A percentile compares a stretch with the other conserved stretches of the same genome.
Evolutionary conservation across 768 basidiomycete genomes (phyloP).

Genomic region (Holtermannia corniformis): DNA sequence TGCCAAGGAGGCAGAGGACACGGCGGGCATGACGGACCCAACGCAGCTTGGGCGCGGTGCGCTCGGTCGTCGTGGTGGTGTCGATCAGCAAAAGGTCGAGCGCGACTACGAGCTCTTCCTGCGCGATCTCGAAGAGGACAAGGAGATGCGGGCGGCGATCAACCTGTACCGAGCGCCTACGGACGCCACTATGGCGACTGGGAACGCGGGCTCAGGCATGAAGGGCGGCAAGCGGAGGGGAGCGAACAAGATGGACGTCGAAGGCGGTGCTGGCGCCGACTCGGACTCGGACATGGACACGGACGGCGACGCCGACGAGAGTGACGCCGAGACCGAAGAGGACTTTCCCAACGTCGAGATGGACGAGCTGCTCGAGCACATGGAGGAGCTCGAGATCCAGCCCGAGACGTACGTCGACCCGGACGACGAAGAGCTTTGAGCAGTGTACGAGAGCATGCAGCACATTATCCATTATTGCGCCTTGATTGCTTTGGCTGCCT

Average conservation of each 20-base stretch:
- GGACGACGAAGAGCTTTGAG: too few species aligned
- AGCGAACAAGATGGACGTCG: slow-evolving; percentile 44
- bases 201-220: slow-evolving; percentile 24
- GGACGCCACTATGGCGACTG: slow-evolving; percentile 5
- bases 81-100: slow-evolving; percentile 86
- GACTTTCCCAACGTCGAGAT: slow-evolving; percentile 83
- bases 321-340: slow-evolving; percentile 53
- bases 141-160: slow-evolving; percentile 73
- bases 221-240: slow-evolving; percentile 28
- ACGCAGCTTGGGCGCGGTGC: slow-evolving; percentile 54
- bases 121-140: slow-evolving; percentile 87
- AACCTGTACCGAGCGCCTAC: slow-evolving; percentile 67
- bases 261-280: neutral
- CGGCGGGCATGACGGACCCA: slow-evolving; percentile 37
- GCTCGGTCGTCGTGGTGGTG: slow-evolving; percentile 79
- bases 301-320: slow-evolving; percentile 15
- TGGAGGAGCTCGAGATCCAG: slow-evolving; percentile 75
- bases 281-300: slow-evolving; percentile 39
- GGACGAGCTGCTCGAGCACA: slow-evolving; percentile 79
- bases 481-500: neutral
- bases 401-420: slow-evolving; percentile 13
- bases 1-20: slow-evolving; percentile 78
- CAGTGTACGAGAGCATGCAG: neutral
- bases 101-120: slow-evolving; percentile 95
- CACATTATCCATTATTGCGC: neutral